Evolutionary conservation across 805 yeast species (phyloP).

Genomic region (Ogataea nakhonphanomensis): DNA sequence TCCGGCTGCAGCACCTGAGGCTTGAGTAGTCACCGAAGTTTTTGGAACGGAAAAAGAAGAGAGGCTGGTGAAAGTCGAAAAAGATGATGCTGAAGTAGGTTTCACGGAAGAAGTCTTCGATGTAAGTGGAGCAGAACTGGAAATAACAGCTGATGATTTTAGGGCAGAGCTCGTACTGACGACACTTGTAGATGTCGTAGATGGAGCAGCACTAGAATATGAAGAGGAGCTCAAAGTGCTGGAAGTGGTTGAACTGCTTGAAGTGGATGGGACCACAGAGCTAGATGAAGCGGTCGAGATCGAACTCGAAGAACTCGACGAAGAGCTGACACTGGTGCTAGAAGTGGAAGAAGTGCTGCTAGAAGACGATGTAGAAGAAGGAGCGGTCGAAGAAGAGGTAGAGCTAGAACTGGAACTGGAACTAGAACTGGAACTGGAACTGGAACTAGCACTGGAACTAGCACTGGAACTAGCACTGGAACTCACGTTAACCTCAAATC

Average conservation of each 20-base stretch:
- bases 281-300: conserved; percentile 19
- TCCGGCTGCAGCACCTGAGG: conserved; percentile 23
- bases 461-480: conserved; percentile 29
- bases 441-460: conserved; percentile 32
- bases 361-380: conserved; percentile 3
- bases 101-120: conserved; percentile 15
- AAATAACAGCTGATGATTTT: conserved; percentile 15
- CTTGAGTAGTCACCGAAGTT: conserved; percentile 17
- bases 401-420: conserved; percentile 32
- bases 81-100: no score
- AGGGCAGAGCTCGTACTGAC: conserved; percentile 25
- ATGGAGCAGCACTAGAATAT: conserved; percentile 19
- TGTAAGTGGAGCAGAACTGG: conserved; percentile 19
- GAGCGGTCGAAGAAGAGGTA: conserved; percentile 26
- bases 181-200: conserved; percentile 17
- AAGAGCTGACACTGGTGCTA: conserved; percentile 15
- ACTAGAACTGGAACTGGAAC: conserved; percentile 35
- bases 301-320: conserved; percentile 9
- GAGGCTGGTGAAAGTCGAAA: conserved; percentile 10
- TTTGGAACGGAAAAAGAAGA: conserved; percentile 17
- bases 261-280: conserved; percentile 12
- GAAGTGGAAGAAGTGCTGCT: conserved; percentile 18
- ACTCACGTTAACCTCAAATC: conserved; percentile 38
- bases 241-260: conserved; percentile 13
- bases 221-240: conserved; percentile 24